phyloP scores from a whole-genome alignment of 306 rosid genomes.

The Corylus heterophylla region DNA sequence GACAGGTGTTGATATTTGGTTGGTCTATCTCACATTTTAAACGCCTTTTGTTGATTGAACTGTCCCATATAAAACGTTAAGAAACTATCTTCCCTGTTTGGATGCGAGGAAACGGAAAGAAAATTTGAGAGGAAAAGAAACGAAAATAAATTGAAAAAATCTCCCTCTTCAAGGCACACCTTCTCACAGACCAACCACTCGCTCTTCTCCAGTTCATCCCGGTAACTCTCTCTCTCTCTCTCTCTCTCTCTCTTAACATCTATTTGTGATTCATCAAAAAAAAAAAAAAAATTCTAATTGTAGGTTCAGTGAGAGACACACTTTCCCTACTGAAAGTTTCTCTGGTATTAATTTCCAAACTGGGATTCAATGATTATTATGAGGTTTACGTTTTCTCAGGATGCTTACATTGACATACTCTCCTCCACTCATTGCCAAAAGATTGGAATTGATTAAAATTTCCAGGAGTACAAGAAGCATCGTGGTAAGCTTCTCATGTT shows the following conservation, averaged over 20 bases:
- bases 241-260: not conserved
- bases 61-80: not conserved
- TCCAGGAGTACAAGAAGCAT: constrained; percentile 36
- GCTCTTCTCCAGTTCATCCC: not conserved
- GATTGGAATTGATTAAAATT: constrained; percentile 39
- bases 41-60: not conserved
- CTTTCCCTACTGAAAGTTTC: not conserved
- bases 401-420: constrained; percentile 66
- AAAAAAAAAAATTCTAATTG: too few relatives aligned
- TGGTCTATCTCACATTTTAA: not conserved
- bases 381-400: constrained; percentile 32
- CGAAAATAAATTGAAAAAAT: not conserved
- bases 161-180: not conserved
- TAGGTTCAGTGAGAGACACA: too few relatives aligned
- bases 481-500: constrained; percentile 55
- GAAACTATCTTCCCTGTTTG: not conserved
- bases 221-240: not conserved
- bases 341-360: not conserved
- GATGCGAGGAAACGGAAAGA: not conserved
- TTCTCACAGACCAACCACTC: not conserved
- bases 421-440: constrained; percentile 42
- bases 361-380: too few relatives aligned
- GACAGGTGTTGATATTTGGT: not conserved
- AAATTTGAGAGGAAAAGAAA: not conserved
- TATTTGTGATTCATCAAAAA: too few relatives aligned